Percentiles rank a stretch among this genome's conserved stretches.
phyloP scores from a whole-genome alignment of 139 green algal species.

The Volvox africanus region DNA sequence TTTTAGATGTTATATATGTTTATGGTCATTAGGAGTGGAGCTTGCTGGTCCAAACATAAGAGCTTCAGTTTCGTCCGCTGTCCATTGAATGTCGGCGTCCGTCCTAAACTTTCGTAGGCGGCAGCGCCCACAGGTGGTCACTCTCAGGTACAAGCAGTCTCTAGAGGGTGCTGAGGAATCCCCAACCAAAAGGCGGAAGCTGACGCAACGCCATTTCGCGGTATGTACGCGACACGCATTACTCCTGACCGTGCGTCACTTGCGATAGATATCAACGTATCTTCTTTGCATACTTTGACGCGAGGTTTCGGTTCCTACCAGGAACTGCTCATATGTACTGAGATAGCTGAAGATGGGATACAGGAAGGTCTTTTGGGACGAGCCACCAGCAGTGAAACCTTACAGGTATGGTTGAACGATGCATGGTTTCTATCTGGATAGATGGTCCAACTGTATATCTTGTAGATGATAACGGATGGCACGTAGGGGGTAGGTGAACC shows the following conservation, averaged over 20 bases:
- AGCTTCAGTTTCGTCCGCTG: not conserved
- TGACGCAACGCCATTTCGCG: constrained; percentile 9
- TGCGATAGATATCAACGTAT: no score
- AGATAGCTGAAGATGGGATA: constrained; percentile 2
- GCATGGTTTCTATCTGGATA: no score
- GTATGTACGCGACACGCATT: no score
- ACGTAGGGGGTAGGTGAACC: no score
- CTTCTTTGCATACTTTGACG: not conserved
- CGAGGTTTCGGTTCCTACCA: constrained; percentile 8
- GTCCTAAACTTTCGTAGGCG: not conserved
- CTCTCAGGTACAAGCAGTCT: constrained; percentile 29
- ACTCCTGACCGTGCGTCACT: no score
- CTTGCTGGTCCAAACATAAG: no score
- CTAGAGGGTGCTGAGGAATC: not conserved
- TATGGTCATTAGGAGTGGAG: no score
- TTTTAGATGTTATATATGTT: no score
- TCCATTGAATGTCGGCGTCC: not conserved
- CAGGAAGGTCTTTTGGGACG: not conserved
- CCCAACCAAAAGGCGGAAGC: not conserved
- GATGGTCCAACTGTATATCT: no score
- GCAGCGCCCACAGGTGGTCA: constrained; percentile 2
- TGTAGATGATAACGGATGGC: no score
- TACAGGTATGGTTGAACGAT: constrained; percentile 4
- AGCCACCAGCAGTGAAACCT: not conserved
- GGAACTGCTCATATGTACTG: not conserved